Evolutionary conservation across 2,329 filamentous ascomycete species (phyloP), one percentile per base, ranked within the genome.

Genomic region (Mollisiaceae sp.): DNA sequence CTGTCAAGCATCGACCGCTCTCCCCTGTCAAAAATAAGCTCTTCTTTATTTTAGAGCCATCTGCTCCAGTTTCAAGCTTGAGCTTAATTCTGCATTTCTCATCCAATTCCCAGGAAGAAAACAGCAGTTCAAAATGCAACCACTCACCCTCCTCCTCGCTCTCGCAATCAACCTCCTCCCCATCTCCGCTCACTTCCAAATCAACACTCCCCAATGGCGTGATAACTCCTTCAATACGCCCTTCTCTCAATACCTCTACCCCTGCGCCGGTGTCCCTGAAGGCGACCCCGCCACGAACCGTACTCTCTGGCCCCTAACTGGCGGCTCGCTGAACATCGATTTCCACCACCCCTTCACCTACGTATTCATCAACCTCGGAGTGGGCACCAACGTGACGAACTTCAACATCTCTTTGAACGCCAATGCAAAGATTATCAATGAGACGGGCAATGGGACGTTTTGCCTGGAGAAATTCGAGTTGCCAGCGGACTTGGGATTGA

Each of bases 361-460:
- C 55, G 71, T 86, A n/a, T 80, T 83, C 65, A 79, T 87, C 41
- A 81, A 86, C 43, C 73, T 88, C 58, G 82, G 81, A 1, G 11
- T 52, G 5, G 47, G 47, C 47, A 52, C 47, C 47, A 52, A 52
- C n/a, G 80, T 80, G 52, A 82, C 82, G 72, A 87, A 86, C 77
- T 93, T 89, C 83, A 92, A 90, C 81, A 83, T 89, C 77, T 85
- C 88, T 38, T 18, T 93, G 35, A 84, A 87, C 1, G 86, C 85
- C 2, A 41, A 41, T 18, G 38, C 38, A 2, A 70, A 81, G 78
- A 85, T 81, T 78, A 86, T 80, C 78, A 88, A 82, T 80, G 85
- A 77, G 74, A 87, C 79, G 77, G 90, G 73, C 77, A 79, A 85
- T 20, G 89, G 91, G 56, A 82, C 83, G 56, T 88, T 93, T 73